A percentile compares a stretch with the other conserved stretches of the same genome.
phyloP scores from a whole-genome alignment of 306 rosid species.

The Sechiopsis laciniata region DNA sequence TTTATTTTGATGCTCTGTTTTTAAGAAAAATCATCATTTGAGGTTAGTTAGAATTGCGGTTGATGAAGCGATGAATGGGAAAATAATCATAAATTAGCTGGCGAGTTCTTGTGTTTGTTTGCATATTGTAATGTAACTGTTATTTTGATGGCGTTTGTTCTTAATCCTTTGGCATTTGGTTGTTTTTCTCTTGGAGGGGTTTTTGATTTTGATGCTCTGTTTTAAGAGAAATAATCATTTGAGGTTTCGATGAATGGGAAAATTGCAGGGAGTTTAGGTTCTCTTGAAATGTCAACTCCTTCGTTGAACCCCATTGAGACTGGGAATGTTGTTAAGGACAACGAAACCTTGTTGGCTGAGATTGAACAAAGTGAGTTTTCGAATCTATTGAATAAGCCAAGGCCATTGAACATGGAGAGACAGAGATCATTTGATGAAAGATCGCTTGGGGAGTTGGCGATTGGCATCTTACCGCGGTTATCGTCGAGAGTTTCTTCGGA shows the following conservation, averaged over 20 bases:
- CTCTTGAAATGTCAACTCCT: constrained; percentile 29
- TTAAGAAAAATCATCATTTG: background rate
- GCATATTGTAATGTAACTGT: background rate
- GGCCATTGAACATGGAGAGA: constrained; percentile 58
- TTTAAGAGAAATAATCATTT: background rate
- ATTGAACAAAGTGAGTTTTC: constrained; percentile 48
- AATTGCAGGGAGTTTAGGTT: constrained; percentile 37
- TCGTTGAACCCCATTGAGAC: constrained; percentile 35
- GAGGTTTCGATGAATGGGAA: constrained; percentile 1
- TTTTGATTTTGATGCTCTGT: constrained; percentile 14
- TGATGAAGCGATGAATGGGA: background rate
- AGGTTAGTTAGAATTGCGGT: too few relatives aligned
- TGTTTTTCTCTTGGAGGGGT: background rate
- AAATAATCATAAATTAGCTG: background rate
- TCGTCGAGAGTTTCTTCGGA: constrained; percentile 35
- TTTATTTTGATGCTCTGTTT: constrained; percentile 9
- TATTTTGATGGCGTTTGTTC: background rate
- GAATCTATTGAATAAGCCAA: constrained; percentile 54
- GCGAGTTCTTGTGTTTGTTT: background rate
- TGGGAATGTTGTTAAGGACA: constrained; percentile 33
- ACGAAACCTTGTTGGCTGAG: constrained; percentile 33
- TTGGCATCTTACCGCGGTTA: constrained; percentile 44
- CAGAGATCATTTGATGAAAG: constrained; percentile 69
- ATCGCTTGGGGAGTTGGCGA: constrained; percentile 47
- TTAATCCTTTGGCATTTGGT: background rate